Evolutionary conservation across 1,284 basidiomycete genomes (phyloP), one percentile per base, ranked within the genome.

Genomic region (Papiliotrema laurentii): DNA sequence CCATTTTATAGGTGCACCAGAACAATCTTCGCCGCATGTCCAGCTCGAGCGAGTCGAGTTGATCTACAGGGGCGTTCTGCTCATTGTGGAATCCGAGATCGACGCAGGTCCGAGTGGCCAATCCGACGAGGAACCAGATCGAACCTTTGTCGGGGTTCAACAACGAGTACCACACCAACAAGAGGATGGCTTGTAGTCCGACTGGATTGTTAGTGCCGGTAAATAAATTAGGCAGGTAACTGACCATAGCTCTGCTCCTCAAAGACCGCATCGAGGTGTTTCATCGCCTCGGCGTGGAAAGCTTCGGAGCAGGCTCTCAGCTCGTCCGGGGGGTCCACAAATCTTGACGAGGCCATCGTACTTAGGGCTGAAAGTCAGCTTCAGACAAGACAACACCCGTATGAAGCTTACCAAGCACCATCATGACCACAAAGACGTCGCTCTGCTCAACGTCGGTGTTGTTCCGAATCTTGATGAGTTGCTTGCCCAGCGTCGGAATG

Each of bases 51-150:
- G 70, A 64, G 47, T 70, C 70, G 33, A 73, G 57, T 43, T 61
- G 61, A 25, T 69, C 65, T 5, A 66, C 56, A 30, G 68, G 62
- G 14, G 60, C 59, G 44, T 71, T 70, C 50, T 71, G 63, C 59
- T 75, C 73, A 52, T 75, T 74, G 55, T 75, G 74, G 50, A 72
- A 73, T 11, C 74, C 74, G 25, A 73, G 63, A 47, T 75, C 74
- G 47, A 75, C 69, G 43, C 72, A 74, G n/a, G 69, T 71, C 2
- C 74, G 63, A 19, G 69, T 66, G 2, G 74, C 74, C 22, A 75
- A 61, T 13, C 74, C 74, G 24, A 74, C 68, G 13, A 75, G 63
- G 60, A 72, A 74, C 74, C 74, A 75, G 43, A 75, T 71, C 5
- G 72, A 74, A 14, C 74, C 74, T 53, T 72, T 70, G 43, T 72